Conservation (phyloP, 345 rosid species). For the Camelina neglecta region DNA sequence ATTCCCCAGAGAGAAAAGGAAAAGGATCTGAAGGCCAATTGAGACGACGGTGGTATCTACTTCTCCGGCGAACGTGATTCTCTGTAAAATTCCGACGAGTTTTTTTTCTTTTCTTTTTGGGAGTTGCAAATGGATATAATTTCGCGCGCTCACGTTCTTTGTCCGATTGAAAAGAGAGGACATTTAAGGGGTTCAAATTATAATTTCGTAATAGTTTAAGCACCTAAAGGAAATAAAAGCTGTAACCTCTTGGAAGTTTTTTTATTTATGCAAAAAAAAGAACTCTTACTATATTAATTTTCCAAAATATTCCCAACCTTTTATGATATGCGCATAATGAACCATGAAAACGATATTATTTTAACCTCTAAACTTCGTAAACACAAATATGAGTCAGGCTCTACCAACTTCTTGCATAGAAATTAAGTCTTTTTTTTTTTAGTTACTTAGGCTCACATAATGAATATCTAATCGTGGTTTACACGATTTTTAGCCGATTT, state of each 20-base stretch:
- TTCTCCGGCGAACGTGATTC: conserved; percentile 11
- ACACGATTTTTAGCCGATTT: no score
- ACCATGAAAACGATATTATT: neutral
- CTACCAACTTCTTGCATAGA: no score
- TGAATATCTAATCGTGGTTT: no score
- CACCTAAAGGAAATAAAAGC: conserved; percentile 57
- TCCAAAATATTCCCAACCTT: neutral
- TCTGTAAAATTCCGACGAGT: conserved; percentile 15
- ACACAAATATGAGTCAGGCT: no score
- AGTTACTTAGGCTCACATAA: no score
- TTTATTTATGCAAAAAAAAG: neutral
- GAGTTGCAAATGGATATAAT: conserved; percentile 23
- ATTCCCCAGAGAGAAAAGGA: neutral
- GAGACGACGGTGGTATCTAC: neutral
- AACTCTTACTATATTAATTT: neutral
- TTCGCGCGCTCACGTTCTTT: conserved; percentile 32
- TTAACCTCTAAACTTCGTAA: neutral
- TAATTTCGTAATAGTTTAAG: conserved; percentile 45
- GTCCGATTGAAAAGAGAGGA: conserved; percentile 7
- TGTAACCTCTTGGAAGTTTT: neutral
- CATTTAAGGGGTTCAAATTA: neutral
- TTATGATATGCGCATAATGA: neutral
- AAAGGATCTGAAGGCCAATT: neutral
- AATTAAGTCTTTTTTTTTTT: no score
- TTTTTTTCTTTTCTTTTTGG: neutral